Conservation (phyloP, 441 rosid species). For the Eruca vesicaria region DNA sequence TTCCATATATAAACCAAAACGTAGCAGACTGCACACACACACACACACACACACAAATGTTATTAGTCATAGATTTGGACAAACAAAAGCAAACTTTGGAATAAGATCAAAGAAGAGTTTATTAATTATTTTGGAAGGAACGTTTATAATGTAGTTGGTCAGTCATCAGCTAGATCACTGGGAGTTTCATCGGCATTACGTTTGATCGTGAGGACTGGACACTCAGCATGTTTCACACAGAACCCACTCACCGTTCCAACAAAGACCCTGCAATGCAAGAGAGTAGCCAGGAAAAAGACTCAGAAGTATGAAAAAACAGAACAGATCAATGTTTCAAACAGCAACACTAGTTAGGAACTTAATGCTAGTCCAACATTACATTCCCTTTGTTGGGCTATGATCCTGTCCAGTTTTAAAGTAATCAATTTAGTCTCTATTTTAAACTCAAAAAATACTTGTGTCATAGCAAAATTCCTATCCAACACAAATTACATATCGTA, state of each 20-base stretch:
- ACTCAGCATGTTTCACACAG: conserved; percentile 88
- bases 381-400: background rate
- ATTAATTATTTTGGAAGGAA: background rate
- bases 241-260: conserved; percentile 89
- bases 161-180: conserved; percentile 85
- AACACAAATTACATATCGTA: background rate
- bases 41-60: background rate
- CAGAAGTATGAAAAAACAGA: background rate
- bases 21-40: background rate
- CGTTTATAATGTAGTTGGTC: background rate
- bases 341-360: background rate
- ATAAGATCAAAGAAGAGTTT: background rate
- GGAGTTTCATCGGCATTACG: conserved; percentile 80
- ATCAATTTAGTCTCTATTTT: background rate
- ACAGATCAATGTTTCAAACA: conserved; percentile 1
- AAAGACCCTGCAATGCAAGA: conserved; percentile 63
- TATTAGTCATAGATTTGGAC: background rate
- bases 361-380: background rate
- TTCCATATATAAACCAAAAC: background rate
- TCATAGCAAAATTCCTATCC: background rate
- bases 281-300: background rate
- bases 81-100: conserved; percentile 11
- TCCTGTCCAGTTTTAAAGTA: background rate
- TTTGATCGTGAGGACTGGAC: conserved; percentile 84
- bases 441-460: background rate